Conservation (phyloP, 1,284 basidiomycete species). For the Irpex lacteus region DNA sequence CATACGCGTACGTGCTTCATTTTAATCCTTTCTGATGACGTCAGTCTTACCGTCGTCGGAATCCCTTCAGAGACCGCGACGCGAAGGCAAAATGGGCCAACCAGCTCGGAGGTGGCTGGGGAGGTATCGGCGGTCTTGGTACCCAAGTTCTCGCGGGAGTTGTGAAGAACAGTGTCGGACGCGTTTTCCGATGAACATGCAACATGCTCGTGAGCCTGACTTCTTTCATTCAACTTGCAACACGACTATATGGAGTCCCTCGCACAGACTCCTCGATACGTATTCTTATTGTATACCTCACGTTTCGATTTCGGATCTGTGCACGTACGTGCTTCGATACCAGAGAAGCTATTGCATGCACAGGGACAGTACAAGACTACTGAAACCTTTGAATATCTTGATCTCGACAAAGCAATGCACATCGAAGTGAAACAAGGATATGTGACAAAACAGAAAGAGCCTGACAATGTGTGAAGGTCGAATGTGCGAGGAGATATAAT, state of each 20-base stretch:
- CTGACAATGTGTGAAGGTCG: background rate
- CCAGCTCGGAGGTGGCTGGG: slow-evolving; percentile 61
- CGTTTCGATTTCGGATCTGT: background rate
- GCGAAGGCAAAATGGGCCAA: slow-evolving; percentile 84
- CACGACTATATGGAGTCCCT: background rate
- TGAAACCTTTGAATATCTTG: no score
- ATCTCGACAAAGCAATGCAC: no score
- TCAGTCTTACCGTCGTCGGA: background rate
- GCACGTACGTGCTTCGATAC: background rate
- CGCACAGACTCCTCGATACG: background rate
- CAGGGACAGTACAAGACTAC: slow-evolving; percentile 22
- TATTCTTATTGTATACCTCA: background rate
- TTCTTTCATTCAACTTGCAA: background rate
- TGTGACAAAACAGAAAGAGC: background rate
- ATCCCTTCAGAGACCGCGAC: slow-evolving; percentile 70
- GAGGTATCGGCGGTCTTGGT: slow-evolving; percentile 71
- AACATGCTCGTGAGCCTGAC: background rate
- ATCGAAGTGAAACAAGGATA: no score
- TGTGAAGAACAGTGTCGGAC: slow-evolving; percentile 79
- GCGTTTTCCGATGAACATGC: slow-evolving; percentile 48
- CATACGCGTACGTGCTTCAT: slow-evolving; percentile 68
- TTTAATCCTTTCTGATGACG: background rate
- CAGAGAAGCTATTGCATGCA: slow-evolving; percentile 6
- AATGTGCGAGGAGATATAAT: background rate
- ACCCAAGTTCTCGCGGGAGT: slow-evolving; percentile 77